Conservation (phyloP, 371 early-diverging fungal species). For the Umbelopsis sp. region DNA sequence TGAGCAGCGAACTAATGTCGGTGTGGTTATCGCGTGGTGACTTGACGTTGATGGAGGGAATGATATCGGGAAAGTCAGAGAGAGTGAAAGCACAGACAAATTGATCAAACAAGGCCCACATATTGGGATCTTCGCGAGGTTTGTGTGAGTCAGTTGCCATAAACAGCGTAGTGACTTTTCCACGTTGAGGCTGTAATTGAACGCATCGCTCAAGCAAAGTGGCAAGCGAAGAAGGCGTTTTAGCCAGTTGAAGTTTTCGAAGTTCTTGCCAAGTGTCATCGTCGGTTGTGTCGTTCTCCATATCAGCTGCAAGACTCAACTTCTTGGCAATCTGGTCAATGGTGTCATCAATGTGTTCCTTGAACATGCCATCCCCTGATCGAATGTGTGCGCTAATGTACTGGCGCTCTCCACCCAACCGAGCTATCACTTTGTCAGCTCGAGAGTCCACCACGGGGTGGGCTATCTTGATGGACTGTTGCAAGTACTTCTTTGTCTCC, state of each 20-base stretch:
- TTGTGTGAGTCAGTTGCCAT: slow-evolving; percentile 61
- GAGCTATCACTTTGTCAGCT: slow-evolving; percentile 28
- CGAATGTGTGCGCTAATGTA: slow-evolving; percentile 54
- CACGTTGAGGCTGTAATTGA: slow-evolving; percentile 21
- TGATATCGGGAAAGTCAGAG: slow-evolving; percentile 49
- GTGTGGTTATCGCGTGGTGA: slow-evolving; percentile 7
- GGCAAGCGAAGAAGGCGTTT: not conserved
- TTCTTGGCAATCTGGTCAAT: slow-evolving; percentile 30
- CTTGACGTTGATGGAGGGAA: slow-evolving; percentile 20
- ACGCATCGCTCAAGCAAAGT: slow-evolving; percentile 25
- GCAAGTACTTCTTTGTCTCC: slow-evolving; percentile 30
- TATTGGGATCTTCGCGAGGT: slow-evolving; percentile 39
- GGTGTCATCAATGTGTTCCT: slow-evolving; percentile 31
- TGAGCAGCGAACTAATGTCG: slow-evolving; percentile 25
- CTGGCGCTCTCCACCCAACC: slow-evolving; percentile 45
- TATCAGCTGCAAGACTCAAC: slow-evolving; percentile 23
- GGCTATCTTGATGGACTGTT: slow-evolving; percentile 32
- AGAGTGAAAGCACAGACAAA: slow-evolving; percentile 59
- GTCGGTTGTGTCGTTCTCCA: not conserved
- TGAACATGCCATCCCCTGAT: slow-evolving; percentile 53
- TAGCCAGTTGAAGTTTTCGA: not conserved
- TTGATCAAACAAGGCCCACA: slow-evolving; percentile 42
- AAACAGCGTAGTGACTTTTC: slow-evolving; percentile 44
- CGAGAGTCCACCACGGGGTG: slow-evolving; percentile 42
- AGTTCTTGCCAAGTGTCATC: not conserved